phyloP scores from a whole-genome alignment of 2,329 filamentous ascomycete species.

The Shiraia sp. region DNA sequence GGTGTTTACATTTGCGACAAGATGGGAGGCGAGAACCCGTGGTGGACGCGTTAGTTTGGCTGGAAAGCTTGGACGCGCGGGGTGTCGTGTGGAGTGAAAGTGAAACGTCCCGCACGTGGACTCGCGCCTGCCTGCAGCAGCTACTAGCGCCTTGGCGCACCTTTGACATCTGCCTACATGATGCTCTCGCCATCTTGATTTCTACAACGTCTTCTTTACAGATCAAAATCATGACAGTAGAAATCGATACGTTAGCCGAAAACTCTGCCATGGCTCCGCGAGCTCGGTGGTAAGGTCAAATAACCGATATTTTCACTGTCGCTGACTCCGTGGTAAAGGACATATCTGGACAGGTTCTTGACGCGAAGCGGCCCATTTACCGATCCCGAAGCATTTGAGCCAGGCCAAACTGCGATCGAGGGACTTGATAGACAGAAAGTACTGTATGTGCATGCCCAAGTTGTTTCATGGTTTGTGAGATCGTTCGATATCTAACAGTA shows the following conservation, averaged over 20 bases:
- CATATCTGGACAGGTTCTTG: slow-evolving; percentile 80
- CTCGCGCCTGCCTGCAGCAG: too few species aligned
- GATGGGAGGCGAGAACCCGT: too few species aligned
- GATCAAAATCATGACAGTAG: slow-evolving; percentile 30
- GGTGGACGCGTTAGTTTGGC: too few species aligned
- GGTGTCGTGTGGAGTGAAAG: too few species aligned
- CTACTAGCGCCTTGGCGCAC: slow-evolving; percentile 13
- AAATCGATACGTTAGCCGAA: slow-evolving; percentile 10
- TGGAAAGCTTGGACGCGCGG: too few species aligned
- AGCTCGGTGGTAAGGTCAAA: slow-evolving; percentile 50
- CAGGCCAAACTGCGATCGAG: slow-evolving; percentile 56
- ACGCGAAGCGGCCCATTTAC: slow-evolving; percentile 79
- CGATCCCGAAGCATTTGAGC: slow-evolving; percentile 58
- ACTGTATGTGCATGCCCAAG: slow-evolving; percentile 57
- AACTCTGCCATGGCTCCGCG: slow-evolving; percentile 25
- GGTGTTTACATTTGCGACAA: too few species aligned
- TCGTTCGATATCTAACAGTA: slow-evolving; percentile 19
- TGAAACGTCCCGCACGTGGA: too few species aligned
- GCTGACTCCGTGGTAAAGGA: slow-evolving; percentile 59
- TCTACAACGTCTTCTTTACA: slow-evolving; percentile 4
- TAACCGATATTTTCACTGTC: slow-evolving; percentile 1
- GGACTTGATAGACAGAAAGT: slow-evolving; percentile 52
- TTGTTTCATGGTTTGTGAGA: background rate
- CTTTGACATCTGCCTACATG: slow-evolving; percentile 21
- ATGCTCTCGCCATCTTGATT: slow-evolving; percentile 17